Base-by-base conservation (phyloP, 192 early-diverging fungal genomes). In the Coemansia interrupta region DNA sequence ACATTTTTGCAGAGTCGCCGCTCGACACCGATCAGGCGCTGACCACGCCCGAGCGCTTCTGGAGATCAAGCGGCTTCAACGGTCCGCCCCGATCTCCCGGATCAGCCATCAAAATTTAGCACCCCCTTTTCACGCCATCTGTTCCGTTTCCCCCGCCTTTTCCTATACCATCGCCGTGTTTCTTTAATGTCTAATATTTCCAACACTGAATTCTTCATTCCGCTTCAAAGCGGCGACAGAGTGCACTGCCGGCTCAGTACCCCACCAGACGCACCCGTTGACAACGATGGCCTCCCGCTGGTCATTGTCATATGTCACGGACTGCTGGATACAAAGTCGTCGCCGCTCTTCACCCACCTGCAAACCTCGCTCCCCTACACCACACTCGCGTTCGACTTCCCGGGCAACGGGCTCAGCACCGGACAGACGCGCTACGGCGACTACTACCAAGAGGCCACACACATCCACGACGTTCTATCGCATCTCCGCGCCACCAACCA, bases 401-500 rank as follows among this genome's bases (percentile, higher is more conserved):
- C 65, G 20, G 84, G 84, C 18, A 84, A 81, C 61, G 84, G 84
- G 3, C 56, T 53, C 19, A 83, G 82, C 60, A 75, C 70, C 3
- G 84, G 84, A 4, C 51, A 30, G 15, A 85, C 84, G 17, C 61
- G 54, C 18, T 84, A 83, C 57, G 83, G 81, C 43, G 83, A 85
- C 58, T 80, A 81, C 68, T 45, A 60, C 19, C 72, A 75, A 32
- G 84, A 85, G 52, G 73, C 66, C 9, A 67, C 79, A 10, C 67
- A 77, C 49, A 64, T 85, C 17, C 42, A 61, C n/a, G 29, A 48
- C 19, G 68, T 84, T 4, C 50, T 85, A 12, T 38, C 69, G 13
- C 58, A 67, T 15, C 43, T 72, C 17, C 52, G 70, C 28, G 40
- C 53, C 39, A 46, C 19, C 12, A 15, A 19, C 10, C 38, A 0